Conservation (phyloP, 2,329 filamentous ascomycete genomes). For the Pestalotiopsis sp. region DNA sequence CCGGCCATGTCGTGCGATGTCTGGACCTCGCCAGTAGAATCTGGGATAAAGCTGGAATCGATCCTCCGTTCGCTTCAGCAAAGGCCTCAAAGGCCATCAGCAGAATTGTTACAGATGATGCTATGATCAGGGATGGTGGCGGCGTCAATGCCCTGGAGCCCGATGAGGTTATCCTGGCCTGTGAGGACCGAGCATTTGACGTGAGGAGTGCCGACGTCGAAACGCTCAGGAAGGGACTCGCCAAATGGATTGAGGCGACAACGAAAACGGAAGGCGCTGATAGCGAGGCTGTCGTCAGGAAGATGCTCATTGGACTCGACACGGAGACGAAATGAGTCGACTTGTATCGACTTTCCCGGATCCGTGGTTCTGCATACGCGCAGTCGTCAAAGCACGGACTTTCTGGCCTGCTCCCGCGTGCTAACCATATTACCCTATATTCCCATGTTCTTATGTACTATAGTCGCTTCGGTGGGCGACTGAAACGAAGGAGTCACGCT, state of each 20-base stretch:
- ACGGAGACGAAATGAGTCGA: background rate
- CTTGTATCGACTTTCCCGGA: background rate
- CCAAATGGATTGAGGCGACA: slow-evolving; percentile 52
- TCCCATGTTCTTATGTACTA: background rate
- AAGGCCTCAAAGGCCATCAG: slow-evolving; percentile 56
- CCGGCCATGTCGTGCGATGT: slow-evolving; percentile 29
- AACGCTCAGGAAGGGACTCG: slow-evolving; percentile 52
- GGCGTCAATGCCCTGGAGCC: slow-evolving; percentile 60
- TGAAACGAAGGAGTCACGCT: background rate
- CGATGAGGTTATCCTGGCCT: slow-evolving; percentile 71
- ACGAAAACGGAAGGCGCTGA: slow-evolving; percentile 37
- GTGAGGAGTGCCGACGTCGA: slow-evolving; percentile 59
- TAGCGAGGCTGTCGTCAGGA: slow-evolving; percentile 31
- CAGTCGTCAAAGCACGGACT: background rate
- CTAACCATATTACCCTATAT: background rate
- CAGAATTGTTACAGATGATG: slow-evolving; percentile 73
- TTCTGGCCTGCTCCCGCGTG: background rate
- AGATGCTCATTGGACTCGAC: slow-evolving; percentile 13
- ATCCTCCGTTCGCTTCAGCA: slow-evolving; percentile 56
- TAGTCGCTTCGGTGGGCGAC: background rate
- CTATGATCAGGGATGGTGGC: slow-evolving; percentile 65
- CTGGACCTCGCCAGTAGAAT: slow-evolving; percentile 43
- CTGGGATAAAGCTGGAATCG: slow-evolving; percentile 54
- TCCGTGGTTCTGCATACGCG: background rate
- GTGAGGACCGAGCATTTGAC: slow-evolving; percentile 69